Percentiles rank a stretch among this genome's conserved stretches.
phyloP scores from a whole-genome alignment of 1,284 basidiomycete species.

The Phellinidium pouzarii region DNA sequence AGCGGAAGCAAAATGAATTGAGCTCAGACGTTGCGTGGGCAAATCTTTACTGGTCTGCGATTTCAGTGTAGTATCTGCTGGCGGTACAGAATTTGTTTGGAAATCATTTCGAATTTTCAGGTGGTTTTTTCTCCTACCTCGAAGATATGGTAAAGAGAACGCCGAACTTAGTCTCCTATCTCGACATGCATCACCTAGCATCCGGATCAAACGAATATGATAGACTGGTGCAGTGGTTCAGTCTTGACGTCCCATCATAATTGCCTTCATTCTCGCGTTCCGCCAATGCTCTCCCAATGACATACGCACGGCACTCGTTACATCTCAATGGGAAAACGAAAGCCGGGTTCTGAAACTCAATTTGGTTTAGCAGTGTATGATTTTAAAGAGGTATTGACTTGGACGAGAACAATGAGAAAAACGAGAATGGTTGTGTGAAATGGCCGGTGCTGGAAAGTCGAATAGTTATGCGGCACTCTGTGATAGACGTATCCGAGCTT shows the following conservation, averaged over 20 bases:
- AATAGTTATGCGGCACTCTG: background rate
- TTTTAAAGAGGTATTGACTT: conserved; percentile 6
- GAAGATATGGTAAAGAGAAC: no score
- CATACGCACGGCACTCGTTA: conserved; percentile 8
- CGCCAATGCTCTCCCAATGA: background rate
- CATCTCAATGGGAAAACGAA: conserved; percentile 5
- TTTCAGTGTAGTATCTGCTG: background rate
- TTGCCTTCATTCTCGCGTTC: no score
- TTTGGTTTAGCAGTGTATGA: conserved; percentile 4
- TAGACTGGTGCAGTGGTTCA: no score
- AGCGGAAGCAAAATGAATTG: background rate
- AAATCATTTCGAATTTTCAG: conserved; percentile 5
- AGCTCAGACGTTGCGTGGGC: conserved; percentile 7
- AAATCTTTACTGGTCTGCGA: conserved; percentile 9
- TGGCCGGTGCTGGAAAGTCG: background rate
- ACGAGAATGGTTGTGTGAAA: background rate
- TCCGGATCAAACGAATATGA: no score
- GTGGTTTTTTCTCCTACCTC: conserved; percentile 1
- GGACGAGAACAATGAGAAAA: conserved; percentile 5
- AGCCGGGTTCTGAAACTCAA: background rate
- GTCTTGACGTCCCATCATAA: no score
- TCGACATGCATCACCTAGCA: no score
- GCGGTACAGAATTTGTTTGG: background rate
- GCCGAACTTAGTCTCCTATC: no score
- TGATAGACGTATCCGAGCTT: conserved; percentile 5